phyloP scores from a whole-genome alignment of 257 asterid species.

The Lavandula angustifolia region DNA sequence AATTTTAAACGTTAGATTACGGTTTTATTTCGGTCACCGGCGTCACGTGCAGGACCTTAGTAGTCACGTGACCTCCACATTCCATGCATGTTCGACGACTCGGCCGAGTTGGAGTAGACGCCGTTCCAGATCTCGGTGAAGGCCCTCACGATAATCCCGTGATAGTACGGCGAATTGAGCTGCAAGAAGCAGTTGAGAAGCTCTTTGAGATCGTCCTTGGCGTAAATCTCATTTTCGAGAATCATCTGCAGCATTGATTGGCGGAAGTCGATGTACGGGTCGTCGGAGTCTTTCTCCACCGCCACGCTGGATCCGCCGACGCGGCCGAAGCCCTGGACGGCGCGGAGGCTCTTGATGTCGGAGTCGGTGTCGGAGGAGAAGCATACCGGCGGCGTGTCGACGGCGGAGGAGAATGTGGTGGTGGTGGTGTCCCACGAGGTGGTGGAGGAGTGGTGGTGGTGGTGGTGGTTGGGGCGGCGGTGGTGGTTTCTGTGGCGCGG shows the following conservation, averaged over 20 bases:
- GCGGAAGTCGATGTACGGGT: constrained; percentile 87
- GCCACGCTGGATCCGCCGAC: constrained; percentile 77
- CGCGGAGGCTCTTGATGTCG: constrained; percentile 53
- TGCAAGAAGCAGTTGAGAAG: constrained; percentile 83
- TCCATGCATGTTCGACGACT: constrained; percentile 41
- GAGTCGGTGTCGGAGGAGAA: constrained; percentile 54
- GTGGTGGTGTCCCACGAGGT: constrained; percentile 57
- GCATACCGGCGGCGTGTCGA: constrained; percentile 43
- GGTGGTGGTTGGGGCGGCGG: constrained; percentile 20
- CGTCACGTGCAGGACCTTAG: constrained; percentile 41
- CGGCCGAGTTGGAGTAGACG: constrained; percentile 48
- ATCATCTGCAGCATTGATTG: constrained; percentile 98
- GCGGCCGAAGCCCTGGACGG: constrained; percentile 73
- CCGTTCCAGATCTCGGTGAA: constrained; percentile 97
- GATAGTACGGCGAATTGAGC: constrained; percentile 84
- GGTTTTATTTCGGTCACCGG: neutral
- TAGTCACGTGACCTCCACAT: constrained; percentile 51
- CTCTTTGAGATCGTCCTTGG: constrained; percentile 70
- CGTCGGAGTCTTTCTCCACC: constrained; percentile 90
- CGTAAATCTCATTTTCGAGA: constrained; percentile 71
- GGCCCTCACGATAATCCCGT: constrained; percentile 77
- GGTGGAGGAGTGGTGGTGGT: constrained; percentile 46
- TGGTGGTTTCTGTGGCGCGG: constrained; percentile 27
- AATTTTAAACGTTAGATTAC: neutral
- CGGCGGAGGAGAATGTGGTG: constrained; percentile 48